These are phyloP conservation scores for Penicillium macrosclerotiorum DNA, from an alignment of 495 filamentous ascomycete genomes.

Conservation along the genomic window DNA sequence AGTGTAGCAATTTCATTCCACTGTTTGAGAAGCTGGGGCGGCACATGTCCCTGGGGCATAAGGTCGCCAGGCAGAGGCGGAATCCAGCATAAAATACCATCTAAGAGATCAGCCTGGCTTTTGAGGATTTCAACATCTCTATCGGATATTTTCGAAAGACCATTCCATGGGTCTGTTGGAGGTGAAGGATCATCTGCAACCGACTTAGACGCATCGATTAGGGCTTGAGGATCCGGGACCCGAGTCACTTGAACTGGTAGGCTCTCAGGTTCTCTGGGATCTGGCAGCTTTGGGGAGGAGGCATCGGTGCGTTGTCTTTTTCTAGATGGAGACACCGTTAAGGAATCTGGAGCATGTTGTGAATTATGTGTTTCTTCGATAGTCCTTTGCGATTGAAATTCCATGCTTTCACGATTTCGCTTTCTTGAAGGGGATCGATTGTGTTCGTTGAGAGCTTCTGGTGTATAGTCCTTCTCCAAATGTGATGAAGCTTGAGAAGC, in stretches of 20 bases:
- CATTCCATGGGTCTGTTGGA: slow-evolving; percentile 30
- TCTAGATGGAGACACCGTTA: not conserved
- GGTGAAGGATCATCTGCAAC: not conserved
- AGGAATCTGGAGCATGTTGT: not conserved
- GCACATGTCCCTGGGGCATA: slow-evolving; percentile 33
- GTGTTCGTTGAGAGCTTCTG: not conserved
- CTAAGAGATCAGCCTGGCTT: slow-evolving; percentile 60
- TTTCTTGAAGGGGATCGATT: slow-evolving; percentile 8
- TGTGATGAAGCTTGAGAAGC: too few species aligned
- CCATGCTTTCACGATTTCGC: slow-evolving; percentile 10
- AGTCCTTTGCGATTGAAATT: not conserved
- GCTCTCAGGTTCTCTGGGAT: too few species aligned
- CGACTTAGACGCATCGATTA: too few species aligned
- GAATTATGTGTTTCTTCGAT: not conserved
- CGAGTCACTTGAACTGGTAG: too few species aligned
- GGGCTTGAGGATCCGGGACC: too few species aligned
- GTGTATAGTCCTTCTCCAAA: too few species aligned
- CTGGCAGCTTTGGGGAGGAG: not conserved
- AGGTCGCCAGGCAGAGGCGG: slow-evolving; percentile 29
- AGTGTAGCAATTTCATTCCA: slow-evolving; percentile 41
- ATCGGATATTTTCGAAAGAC: slow-evolving; percentile 38
- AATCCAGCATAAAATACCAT: slow-evolving; percentile 45
- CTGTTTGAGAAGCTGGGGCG: slow-evolving; percentile 28
- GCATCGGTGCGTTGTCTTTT: slow-evolving; percentile 18
- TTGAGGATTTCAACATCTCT: slow-evolving; percentile 54